phyloP scores from a whole-genome alignment of 2,329 filamentous ascomycete species.

The Teratosphaeriaceae sp. region DNA sequence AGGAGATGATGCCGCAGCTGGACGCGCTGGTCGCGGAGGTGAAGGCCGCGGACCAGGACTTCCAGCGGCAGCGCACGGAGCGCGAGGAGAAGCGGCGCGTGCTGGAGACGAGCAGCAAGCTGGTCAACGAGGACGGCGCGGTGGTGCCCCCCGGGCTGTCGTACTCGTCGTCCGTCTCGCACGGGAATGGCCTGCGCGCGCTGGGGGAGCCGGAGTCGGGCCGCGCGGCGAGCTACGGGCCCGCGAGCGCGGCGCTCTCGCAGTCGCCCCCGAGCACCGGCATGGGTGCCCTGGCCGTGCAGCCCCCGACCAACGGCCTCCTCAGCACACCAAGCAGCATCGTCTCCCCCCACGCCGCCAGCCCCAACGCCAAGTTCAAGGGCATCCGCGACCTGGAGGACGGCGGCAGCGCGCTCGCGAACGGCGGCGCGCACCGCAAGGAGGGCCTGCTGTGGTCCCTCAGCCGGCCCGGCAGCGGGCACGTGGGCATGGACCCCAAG shows the following conservation, averaged over 20 bases:
- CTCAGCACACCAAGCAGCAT: constrained; percentile 16
- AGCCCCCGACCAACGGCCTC: constrained; percentile 17
- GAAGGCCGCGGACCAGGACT: constrained; percentile 91
- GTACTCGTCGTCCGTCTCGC: constrained; percentile 19
- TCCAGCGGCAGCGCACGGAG: constrained; percentile 90
- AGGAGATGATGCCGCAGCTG: constrained; percentile 77
- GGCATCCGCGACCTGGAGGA: constrained; percentile 91
- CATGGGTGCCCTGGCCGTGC: constrained; percentile 14
- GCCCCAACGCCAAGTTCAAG: constrained; percentile 59
- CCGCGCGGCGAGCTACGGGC: constrained; percentile 18
- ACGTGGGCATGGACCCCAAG: constrained; percentile 75
- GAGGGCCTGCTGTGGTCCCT: constrained; percentile 93
- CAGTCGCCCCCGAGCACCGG: constrained; percentile 25
- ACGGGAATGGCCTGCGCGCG: constrained; percentile 17
- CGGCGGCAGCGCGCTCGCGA: constrained; percentile 46
- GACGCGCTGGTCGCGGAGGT: constrained; percentile 86
- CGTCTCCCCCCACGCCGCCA: constrained; percentile 13
- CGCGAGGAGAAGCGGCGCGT: constrained; percentile 88
- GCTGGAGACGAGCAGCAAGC: constrained; percentile 77
- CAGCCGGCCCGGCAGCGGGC: constrained; percentile 83
- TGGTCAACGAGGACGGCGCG: constrained; percentile 25
- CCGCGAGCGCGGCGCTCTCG: constrained; percentile 15
- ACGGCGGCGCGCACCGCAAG: constrained; percentile 65
- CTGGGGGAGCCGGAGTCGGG: constrained; percentile 16
- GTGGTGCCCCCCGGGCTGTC: constrained; percentile 20